Evolutionary conservation across 225 moss, liverwort and hornwort genomes (phyloP).

Genomic region (Polytrichum commune): DNA sequence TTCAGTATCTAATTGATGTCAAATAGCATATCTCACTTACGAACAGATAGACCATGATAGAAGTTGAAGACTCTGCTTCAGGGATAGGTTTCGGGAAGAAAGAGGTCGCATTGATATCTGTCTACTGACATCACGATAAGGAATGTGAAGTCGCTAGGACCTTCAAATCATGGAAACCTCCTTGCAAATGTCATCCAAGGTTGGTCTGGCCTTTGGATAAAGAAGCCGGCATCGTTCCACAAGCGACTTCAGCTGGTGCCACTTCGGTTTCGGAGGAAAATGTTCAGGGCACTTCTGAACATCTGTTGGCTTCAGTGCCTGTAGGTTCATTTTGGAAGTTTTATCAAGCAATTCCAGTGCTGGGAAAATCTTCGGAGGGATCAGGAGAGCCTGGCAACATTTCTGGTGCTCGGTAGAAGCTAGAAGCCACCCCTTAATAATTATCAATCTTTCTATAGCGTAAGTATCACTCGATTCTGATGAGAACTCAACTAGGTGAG

Average conservation of each 20-base stretch:
- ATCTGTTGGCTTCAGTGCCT: neutral
- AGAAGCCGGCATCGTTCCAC: neutral
- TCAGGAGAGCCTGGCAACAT: too few species aligned
- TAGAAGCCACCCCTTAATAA: neutral
- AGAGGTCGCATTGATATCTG: too few species aligned
- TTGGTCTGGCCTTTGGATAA: neutral
- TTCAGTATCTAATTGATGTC: too few species aligned
- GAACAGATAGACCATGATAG: too few species aligned
- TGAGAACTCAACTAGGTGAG: neutral
- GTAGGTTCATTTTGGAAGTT: neutral
- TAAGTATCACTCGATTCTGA: neutral
- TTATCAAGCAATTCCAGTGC: neutral
- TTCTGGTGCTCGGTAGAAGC: neutral
- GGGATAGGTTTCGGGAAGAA: too few species aligned
- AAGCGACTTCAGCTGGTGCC: neutral
- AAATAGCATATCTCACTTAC: too few species aligned
- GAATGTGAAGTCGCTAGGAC: too few species aligned
- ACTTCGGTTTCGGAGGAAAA: too few species aligned
- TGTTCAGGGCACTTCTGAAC: neutral
- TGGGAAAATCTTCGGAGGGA: neutral
- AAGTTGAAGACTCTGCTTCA: too few species aligned
- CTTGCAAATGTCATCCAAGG: conserved; percentile 1
- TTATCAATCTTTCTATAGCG: neutral
- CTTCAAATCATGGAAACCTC: neutral
- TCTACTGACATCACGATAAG: too few species aligned